phyloP scores from a whole-genome alignment of 139 green algal genomes.

The Chlamydomonas applanata region DNA sequence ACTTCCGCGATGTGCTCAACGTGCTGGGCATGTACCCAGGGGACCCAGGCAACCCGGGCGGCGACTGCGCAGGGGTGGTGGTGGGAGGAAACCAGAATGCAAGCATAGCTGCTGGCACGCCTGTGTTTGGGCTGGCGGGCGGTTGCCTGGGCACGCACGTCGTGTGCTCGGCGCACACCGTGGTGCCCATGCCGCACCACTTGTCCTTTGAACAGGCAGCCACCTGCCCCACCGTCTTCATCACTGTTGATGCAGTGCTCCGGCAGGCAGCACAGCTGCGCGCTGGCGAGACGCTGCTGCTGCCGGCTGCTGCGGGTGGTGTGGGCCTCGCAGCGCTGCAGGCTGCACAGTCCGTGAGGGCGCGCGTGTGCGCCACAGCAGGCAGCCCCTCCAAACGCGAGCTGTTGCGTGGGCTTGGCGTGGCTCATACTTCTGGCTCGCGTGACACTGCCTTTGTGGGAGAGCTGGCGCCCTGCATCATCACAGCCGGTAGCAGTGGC shows the following conservation, averaged over 20 bases:
- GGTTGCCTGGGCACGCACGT: conserved; percentile 76
- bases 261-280: conserved; percentile 40
- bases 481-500: no score
- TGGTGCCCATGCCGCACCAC: conserved; percentile 66
- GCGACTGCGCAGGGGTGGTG: conserved; percentile 56
- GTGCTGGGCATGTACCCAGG: conserved; percentile 66
- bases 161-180: conserved; percentile 37
- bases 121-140: conserved; percentile 78
- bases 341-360: conserved; percentile 40
- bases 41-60: conserved; percentile 47
- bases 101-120: conserved; percentile 35
- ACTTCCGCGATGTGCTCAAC: conserved; percentile 77
- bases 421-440: conserved; percentile 35
- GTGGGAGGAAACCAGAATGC: not conserved
- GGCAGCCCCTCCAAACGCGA: conserved; percentile 70
- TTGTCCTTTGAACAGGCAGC: conserved; percentile 73
- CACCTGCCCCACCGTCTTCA: conserved; percentile 79
- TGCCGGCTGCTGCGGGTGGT: conserved; percentile 78
- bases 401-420: conserved; percentile 56
- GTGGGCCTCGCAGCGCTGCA: conserved; percentile 78
- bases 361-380: conserved; percentile 53
- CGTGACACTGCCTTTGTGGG: conserved; percentile 44
- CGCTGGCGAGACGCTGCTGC: conserved; percentile 52
- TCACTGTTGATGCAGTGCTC: conserved; percentile 43
- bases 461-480: not conserved